Evolutionary conservation across 2,329 filamentous ascomycete genomes (phyloP).

Genomic region (Aspergillus hiratsukae): DNA sequence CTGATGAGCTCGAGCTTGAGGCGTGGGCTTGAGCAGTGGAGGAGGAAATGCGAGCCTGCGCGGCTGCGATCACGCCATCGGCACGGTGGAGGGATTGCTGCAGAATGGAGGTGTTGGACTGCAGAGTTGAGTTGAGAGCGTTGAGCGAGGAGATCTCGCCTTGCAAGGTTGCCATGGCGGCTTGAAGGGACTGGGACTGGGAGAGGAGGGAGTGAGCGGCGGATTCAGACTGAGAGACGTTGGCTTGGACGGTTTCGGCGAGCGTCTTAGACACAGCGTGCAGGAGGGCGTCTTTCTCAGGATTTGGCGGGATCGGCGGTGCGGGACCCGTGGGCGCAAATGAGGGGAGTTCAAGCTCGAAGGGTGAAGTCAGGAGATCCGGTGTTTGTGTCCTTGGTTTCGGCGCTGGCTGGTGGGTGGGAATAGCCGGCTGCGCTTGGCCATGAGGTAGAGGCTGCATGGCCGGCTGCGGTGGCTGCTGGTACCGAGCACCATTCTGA

Average conservation of each 20-base stretch:
- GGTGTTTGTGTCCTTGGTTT: conserved; percentile 36
- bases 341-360: conserved; percentile 55
- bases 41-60: conserved; percentile 52
- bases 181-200: conserved; percentile 72
- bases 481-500: conserved; percentile 23
- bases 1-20: conserved; percentile 19
- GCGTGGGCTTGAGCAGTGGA: conserved; percentile 12
- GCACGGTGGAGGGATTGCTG: conserved; percentile 73
- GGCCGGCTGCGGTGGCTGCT: conserved; percentile 20
- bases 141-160: conserved; percentile 68
- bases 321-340: conserved; percentile 48
- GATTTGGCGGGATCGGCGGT: conserved; percentile 89
- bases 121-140: conserved; percentile 65
- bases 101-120: conserved; percentile 73
- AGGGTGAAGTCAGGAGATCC: conserved; percentile 61
- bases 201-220: conserved; percentile 71
- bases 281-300: conserved; percentile 85
- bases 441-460: conserved; percentile 17
- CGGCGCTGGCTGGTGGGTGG: conserved; percentile 13
- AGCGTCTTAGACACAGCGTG: conserved; percentile 69
- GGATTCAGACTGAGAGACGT: conserved; percentile 66
- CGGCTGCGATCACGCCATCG: conserved; percentile 69
- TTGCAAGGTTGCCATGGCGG: conserved; percentile 65
- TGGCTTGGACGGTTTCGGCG: conserved; percentile 62
- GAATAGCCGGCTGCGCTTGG: conserved; percentile 19